Percentiles rank a stretch among this genome's conserved stretches.
These are phyloP conservation scores for Ceratobasidium sp. DNA, from an alignment of 1,284 basidiomycete species.

Conservation along the genomic window DNA sequence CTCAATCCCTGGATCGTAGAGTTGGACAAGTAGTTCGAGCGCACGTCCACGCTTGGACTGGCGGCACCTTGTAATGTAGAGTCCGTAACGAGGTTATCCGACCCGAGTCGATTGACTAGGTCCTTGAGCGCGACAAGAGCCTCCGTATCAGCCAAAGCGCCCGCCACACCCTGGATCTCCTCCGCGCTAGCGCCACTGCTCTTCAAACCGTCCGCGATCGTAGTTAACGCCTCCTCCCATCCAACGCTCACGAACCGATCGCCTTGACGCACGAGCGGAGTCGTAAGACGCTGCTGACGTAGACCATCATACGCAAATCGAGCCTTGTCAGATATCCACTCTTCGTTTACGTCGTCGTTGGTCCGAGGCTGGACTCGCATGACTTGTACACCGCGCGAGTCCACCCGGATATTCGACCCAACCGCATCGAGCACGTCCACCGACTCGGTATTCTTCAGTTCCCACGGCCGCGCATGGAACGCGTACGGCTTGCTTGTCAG, in stretches of 20 bases:
- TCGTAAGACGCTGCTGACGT: slow-evolving; percentile 94
- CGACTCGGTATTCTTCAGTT: slow-evolving; percentile 98
- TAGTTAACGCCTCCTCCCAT: slow-evolving; percentile 92
- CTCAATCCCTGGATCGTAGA: slow-evolving; percentile 93
- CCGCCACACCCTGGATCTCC: slow-evolving; percentile 96
- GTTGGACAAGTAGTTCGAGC: slow-evolving; percentile 98
- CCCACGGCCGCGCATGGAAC: slow-evolving; percentile 98
- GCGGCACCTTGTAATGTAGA: slow-evolving; percentile 56
- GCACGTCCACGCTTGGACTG: slow-evolving; percentile 80
- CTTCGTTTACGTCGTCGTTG: slow-evolving; percentile 99
- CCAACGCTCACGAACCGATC: slow-evolving; percentile 92
- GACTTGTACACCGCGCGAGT: slow-evolving; percentile 95
- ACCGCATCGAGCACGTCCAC: slow-evolving; percentile 99
- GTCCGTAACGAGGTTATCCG: slow-evolving; percentile 93
- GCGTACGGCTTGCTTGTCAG: slow-evolving; percentile 98
- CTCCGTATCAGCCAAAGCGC: slow-evolving; percentile 94
- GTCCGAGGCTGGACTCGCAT: slow-evolving; percentile 97
- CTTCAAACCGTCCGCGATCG: slow-evolving; percentile 84
- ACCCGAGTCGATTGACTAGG: slow-evolving; percentile 92
- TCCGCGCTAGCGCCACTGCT: slow-evolving; percentile 90
- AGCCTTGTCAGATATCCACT: slow-evolving; percentile 99
- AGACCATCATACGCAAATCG: slow-evolving; percentile 97
- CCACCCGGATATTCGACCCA: slow-evolving; percentile 97
- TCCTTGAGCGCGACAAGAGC: slow-evolving; percentile 96
- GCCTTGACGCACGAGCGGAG: slow-evolving; percentile 91